Evolutionary conservation across 2,329 filamentous ascomycete species (phyloP).

Genomic region (Dactylellina cionopaga): DNA sequence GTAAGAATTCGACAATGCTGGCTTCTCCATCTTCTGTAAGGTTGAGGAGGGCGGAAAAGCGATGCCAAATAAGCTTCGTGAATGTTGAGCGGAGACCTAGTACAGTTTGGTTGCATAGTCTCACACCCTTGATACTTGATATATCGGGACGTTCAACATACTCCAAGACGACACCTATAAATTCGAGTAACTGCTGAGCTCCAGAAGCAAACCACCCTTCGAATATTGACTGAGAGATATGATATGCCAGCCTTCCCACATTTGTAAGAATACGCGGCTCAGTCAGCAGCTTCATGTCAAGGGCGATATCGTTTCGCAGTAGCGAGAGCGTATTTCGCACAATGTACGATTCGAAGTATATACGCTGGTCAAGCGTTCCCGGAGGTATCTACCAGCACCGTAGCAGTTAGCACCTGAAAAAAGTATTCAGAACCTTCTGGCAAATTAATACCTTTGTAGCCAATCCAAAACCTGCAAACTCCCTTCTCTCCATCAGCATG

Average conservation of each 20-base stretch:
- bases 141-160: conserved; percentile 88
- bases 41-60: conserved; percentile 29
- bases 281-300: conserved; percentile 76
- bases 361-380: conserved; percentile 92
- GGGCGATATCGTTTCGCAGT: conserved; percentile 74
- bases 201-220: conserved; percentile 97
- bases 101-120: conserved; percentile 88
- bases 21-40: conserved; percentile 69
- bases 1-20: conserved; percentile 75
- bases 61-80: conserved; percentile 74
- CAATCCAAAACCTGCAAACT: conserved; percentile 86
- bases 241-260: conserved; percentile 79
- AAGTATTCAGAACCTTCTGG: not conserved
- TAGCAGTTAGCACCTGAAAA: not conserved
- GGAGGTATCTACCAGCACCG: conserved; percentile 68
- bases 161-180: conserved; percentile 84
- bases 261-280: conserved; percentile 89
- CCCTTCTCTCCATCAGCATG: conserved; percentile 84
- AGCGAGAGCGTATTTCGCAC: conserved; percentile 78
- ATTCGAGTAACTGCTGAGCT: conserved; percentile 83
- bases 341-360: conserved; percentile 92
- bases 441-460: conserved; percentile 74
- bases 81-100: conserved; percentile 79
- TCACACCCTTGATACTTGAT: conserved; percentile 81
- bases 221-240: conserved; percentile 89